Conservation (phyloP, 805 yeast genomes). For the Danielozyma ontarioensis region DNA sequence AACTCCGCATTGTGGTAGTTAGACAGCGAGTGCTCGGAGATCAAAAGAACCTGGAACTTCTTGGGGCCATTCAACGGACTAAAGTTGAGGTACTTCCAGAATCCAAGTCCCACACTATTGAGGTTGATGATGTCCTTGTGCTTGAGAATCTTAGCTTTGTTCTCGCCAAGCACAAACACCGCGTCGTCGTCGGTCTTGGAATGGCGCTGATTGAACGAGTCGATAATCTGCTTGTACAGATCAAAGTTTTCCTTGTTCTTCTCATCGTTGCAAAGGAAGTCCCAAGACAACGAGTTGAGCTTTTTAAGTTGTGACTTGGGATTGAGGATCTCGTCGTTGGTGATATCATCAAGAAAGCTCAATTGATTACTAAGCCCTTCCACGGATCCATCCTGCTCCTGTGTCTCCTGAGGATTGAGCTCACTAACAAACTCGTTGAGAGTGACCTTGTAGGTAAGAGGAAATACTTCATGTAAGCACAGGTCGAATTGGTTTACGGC, state of each 20-base stretch:
- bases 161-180: conserved; percentile 17
- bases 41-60: conserved; percentile 46
- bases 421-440: conserved; percentile 31
- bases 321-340: conserved; percentile 21
- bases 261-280: conserved; percentile 16
- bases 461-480: conserved; percentile 21
- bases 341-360: conserved; percentile 33
- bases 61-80: conserved; percentile 49
- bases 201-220: conserved; percentile 10
- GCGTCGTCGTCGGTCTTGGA: conserved; percentile 12
- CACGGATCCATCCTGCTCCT: conserved; percentile 18
- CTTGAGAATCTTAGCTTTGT: conserved; percentile 26
- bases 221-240: conserved; percentile 15
- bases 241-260: conserved; percentile 14
- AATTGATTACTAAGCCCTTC: too few relatives aligned
- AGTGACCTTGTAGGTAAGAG: conserved; percentile 25
- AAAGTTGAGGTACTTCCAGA: conserved; percentile 56
- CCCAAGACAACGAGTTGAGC: conserved; percentile 30
- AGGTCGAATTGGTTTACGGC: conserved; percentile 13
- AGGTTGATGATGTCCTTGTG: conserved; percentile 42
- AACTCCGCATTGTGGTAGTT: conserved; percentile 29
- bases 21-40: conserved; percentile 25
- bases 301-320: conserved; percentile 17
- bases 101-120: conserved; percentile 38
- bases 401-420: conserved; percentile 8